Evolutionary conservation across 2,329 filamentous ascomycete species (phyloP).

Genomic region (Decorospora gaudefroyi): DNA sequence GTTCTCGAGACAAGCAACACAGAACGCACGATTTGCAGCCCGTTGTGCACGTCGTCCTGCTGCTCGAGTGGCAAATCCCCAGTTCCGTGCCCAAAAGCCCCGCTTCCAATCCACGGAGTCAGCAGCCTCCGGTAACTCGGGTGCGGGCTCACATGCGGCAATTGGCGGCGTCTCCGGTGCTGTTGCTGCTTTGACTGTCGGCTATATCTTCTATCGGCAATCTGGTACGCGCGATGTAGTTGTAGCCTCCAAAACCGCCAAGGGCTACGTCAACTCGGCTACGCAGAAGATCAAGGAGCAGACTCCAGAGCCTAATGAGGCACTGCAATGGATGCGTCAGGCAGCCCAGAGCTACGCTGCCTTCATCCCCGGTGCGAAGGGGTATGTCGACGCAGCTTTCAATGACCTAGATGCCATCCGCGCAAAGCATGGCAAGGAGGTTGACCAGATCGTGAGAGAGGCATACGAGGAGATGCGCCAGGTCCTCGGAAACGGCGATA

Average conservation of each 20-base stretch:
- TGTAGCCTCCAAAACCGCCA: slow-evolving; percentile 59
- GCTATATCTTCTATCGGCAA: slow-evolving; percentile 60
- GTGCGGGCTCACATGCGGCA: slow-evolving; percentile 47
- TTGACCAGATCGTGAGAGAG: slow-evolving; percentile 68
- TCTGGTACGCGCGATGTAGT: slow-evolving; percentile 57
- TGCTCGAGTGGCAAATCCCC: slow-evolving; percentile 30
- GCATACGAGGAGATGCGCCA: slow-evolving; percentile 70
- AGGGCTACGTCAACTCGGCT: slow-evolving; percentile 64
- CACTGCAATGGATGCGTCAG: slow-evolving; percentile 66
- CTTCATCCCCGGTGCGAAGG: slow-evolving; percentile 71
- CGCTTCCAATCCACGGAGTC: slow-evolving; percentile 44
- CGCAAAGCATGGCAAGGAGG: slow-evolving; percentile 69
- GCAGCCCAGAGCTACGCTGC: slow-evolving; percentile 70
- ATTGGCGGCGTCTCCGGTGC: slow-evolving; percentile 58
- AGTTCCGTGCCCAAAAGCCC: slow-evolving; percentile 35
- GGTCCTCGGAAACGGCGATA: slow-evolving; percentile 61
- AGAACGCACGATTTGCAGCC: slow-evolving; percentile 38
- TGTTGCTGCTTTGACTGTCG: slow-evolving; percentile 52
- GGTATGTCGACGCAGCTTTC: slow-evolving; percentile 71
- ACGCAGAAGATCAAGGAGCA: slow-evolving; percentile 64
- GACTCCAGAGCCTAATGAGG: slow-evolving; percentile 69
- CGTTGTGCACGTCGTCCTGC: slow-evolving; percentile 38
- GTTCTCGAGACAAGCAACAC: slow-evolving; percentile 42
- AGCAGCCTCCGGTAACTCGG: slow-evolving; percentile 25
- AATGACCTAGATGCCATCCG: slow-evolving; percentile 71